phyloP scores from a whole-genome alignment of 768 basidiomycete species.

The Panus rudis region DNA sequence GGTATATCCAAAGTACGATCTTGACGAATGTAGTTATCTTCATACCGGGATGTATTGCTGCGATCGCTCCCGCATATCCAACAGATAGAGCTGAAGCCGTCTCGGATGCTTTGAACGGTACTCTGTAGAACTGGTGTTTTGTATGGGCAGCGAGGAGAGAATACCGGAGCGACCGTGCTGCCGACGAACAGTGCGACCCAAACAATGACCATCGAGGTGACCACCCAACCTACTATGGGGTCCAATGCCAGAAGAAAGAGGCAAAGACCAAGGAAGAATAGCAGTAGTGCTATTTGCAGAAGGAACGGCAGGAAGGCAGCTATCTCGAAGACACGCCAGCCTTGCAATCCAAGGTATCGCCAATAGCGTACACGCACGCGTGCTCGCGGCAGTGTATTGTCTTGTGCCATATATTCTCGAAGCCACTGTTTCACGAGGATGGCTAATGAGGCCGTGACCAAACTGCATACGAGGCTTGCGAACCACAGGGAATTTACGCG shows the following conservation, averaged over 20 bases:
- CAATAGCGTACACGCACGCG: slow-evolving; percentile 2
- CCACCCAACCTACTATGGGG: background rate
- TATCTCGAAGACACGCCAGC: slow-evolving; percentile 6
- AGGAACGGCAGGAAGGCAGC: slow-evolving; percentile 7
- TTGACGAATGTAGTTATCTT: background rate
- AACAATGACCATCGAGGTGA: background rate
- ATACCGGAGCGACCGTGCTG: background rate
- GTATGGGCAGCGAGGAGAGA: slow-evolving; percentile 7
- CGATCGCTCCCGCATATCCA: background rate
- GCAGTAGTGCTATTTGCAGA: slow-evolving; percentile 8
- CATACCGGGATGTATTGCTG: background rate
- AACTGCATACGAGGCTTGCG: slow-evolving; percentile 17
- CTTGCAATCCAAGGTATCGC: background rate
- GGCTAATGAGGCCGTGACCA: slow-evolving; percentile 18
- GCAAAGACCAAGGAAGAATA: slow-evolving; percentile 8
- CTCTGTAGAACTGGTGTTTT: slow-evolving; percentile 5
- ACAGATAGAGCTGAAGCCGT: background rate
- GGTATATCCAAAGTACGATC: background rate
- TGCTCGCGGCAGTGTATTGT: slow-evolving; percentile 1
- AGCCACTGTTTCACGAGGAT: slow-evolving; percentile 26
- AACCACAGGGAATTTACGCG: slow-evolving; percentile 21
- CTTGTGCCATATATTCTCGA: slow-evolving; percentile 1
- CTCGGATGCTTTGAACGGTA: background rate
- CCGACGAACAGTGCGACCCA: slow-evolving; percentile 3
- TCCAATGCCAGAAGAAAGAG: slow-evolving; percentile 3